Evolutionary conservation across 768 basidiomycete genomes (phyloP).

Genomic region (Xerocomus spinulosus): DNA sequence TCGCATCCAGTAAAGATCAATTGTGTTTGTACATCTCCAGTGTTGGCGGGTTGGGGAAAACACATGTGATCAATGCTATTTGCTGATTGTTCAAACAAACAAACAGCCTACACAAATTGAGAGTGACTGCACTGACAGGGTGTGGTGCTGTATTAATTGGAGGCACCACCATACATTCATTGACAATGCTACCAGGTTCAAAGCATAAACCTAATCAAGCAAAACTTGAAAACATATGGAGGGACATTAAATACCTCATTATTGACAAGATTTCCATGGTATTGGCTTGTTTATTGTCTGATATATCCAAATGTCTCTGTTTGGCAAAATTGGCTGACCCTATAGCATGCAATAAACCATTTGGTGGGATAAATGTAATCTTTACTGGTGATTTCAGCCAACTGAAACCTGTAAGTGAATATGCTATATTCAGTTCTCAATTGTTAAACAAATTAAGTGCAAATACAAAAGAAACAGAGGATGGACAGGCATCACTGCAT

Average conservation of each 20-base stretch:
- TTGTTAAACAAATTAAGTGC: not conserved
- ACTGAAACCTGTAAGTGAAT: not conserved
- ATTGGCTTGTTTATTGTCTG: not conserved
- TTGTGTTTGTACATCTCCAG: too few species aligned
- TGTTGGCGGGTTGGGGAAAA: too few species aligned
- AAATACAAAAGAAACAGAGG: not conserved
- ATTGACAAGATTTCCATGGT: not conserved
- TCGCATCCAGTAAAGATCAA: too few species aligned
- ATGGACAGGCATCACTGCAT: not conserved
- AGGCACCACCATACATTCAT: too few species aligned
- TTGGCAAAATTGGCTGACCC: not conserved
- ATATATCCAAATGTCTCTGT: not conserved
- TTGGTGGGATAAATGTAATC: too few species aligned
- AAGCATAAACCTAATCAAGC: too few species aligned
- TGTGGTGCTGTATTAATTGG: too few species aligned
- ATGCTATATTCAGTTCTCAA: not conserved
- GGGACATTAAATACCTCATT: not conserved
- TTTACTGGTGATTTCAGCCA: not conserved
- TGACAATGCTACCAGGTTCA: too few species aligned
- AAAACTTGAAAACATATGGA: not conserved
- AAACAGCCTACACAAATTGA: too few species aligned
- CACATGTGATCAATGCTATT: too few species aligned
- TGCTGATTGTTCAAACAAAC: too few species aligned
- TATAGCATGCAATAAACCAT: not conserved
- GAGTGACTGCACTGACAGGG: too few species aligned